Evolutionary conservation across 176 grass and related monocot species (phyloP).

Genomic region (Cenchrus fungigraminus): DNA sequence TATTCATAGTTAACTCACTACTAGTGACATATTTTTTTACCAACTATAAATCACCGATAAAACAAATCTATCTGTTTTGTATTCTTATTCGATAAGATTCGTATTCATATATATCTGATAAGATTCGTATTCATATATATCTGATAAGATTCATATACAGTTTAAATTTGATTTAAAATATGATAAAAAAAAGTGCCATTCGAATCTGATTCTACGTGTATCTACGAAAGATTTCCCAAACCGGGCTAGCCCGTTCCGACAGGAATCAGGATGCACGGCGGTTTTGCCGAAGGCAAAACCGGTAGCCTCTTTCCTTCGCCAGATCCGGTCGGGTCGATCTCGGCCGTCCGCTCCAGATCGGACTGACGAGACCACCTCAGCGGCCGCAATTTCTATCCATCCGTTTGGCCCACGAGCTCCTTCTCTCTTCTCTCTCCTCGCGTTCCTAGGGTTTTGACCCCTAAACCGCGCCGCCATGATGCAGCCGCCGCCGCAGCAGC

Average conservation of each 20-base stretch:
- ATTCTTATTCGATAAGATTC: no score
- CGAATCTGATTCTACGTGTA: no score
- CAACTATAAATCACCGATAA: no score
- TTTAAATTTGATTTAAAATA: no score
- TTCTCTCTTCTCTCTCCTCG: neutral
- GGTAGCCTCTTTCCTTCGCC: neutral
- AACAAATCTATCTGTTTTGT: no score
- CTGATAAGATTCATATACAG: no score
- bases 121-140: no score
- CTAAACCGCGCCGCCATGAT: conserved; percentile 41
- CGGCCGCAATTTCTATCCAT: conserved; percentile 5
- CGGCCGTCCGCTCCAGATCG: neutral
- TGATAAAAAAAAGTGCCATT: no score
- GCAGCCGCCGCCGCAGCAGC: conserved; percentile 33
- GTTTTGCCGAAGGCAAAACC: neutral
- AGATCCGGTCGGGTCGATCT: neutral
- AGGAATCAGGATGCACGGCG: neutral
- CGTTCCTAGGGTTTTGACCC: conserved; percentile 39
- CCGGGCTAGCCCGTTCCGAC: no score
- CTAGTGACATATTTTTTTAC: no score
- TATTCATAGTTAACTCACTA: no score
- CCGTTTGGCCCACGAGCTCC: neutral
- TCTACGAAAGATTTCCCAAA: neutral
- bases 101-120: no score
- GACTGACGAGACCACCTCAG: neutral